These are phyloP conservation scores for Blepharisma stoltei DNA, from an alignment of 73 alveolate species.

Conservation along the genomic window DNA sequence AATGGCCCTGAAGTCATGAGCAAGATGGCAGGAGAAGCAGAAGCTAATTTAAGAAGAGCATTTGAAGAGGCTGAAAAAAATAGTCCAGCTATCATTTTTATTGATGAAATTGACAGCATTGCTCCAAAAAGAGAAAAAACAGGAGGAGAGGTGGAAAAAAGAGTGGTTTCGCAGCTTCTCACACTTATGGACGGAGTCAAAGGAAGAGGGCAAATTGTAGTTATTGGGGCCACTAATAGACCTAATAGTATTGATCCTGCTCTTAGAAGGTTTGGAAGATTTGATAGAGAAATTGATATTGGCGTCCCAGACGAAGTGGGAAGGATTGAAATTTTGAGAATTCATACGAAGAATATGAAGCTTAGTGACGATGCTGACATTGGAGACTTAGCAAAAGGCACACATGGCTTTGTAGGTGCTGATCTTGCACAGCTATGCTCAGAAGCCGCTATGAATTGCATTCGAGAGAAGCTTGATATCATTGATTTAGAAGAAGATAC, in stretches of 20 bases:
- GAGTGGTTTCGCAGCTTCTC: slow-evolving; percentile 72
- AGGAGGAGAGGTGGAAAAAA: slow-evolving; percentile 70
- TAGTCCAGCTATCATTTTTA: slow-evolving; percentile 96
- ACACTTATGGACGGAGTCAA: slow-evolving; percentile 79
- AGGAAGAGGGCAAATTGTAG: slow-evolving; percentile 94
- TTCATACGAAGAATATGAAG: slow-evolving; percentile 96
- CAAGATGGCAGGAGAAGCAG: neutral
- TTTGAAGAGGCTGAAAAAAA: slow-evolving; percentile 92
- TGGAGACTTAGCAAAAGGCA: slow-evolving; percentile 82
- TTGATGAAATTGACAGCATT: slow-evolving; percentile 98
- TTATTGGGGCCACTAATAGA: slow-evolving; percentile 98
- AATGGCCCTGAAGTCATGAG: slow-evolving; percentile 97
- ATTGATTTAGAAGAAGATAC: too few species aligned
- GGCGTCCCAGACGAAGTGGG: slow-evolving; percentile 98
- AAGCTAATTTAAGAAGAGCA: slow-evolving; percentile 33
- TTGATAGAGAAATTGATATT: slow-evolving; percentile 93
- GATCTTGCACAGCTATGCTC: too few species aligned
- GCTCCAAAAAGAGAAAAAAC: slow-evolving; percentile 96
- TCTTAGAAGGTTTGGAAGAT: slow-evolving; percentile 95
- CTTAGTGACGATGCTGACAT: slow-evolving; percentile 93
- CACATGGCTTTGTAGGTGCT: slow-evolving; percentile 98
- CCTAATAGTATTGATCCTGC: slow-evolving; percentile 98
- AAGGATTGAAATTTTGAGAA: slow-evolving; percentile 71
- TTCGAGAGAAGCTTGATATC: too few species aligned
- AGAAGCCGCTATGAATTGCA: too few species aligned